These are phyloP conservation scores for Arachis stenosperma DNA, from an alignment of 306 rosid species.

Conservation along the genomic window DNA sequence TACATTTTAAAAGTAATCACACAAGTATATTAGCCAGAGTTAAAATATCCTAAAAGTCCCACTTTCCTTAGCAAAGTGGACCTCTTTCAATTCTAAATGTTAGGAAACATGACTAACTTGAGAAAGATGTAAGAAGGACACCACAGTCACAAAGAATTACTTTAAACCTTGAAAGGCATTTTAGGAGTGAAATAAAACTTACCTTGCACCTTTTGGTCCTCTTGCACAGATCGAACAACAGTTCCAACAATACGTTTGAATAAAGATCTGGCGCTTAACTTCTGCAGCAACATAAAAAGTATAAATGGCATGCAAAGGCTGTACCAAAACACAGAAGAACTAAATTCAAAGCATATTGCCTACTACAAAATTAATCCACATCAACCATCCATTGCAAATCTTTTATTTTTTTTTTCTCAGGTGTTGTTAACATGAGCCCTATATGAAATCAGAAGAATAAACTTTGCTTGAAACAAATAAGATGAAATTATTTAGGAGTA, in stretches of 20 bases:
- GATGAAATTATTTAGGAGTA: neutral
- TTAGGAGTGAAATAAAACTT: constrained; percentile 34
- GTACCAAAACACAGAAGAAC: too few species aligned
- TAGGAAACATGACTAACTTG: neutral
- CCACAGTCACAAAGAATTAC: neutral
- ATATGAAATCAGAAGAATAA: neutral
- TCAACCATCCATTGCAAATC: neutral
- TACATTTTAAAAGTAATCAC: constrained; percentile 5
- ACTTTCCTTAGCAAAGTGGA: constrained; percentile 1
- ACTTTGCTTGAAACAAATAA: neutral
- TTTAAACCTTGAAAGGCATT: constrained; percentile 16
- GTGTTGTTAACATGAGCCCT: neutral
- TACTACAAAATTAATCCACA: neutral
- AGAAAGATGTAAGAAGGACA: neutral
- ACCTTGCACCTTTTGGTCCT: constrained; percentile 94
- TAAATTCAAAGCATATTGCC: neutral
- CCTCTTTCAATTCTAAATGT: neutral
- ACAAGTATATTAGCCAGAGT: constrained; percentile 20
- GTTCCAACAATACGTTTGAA: constrained; percentile 91
- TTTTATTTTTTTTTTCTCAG: too few species aligned
- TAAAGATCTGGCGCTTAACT: constrained; percentile 75
- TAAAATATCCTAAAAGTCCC: constrained; percentile 3
- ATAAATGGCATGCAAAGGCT: constrained; percentile 20
- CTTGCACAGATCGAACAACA: constrained; percentile 91
- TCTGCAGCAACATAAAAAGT: constrained; percentile 57